phyloP scores from a whole-genome alignment of 2,329 filamentous ascomycete species.

The Neopestalotiopsis rosae region DNA sequence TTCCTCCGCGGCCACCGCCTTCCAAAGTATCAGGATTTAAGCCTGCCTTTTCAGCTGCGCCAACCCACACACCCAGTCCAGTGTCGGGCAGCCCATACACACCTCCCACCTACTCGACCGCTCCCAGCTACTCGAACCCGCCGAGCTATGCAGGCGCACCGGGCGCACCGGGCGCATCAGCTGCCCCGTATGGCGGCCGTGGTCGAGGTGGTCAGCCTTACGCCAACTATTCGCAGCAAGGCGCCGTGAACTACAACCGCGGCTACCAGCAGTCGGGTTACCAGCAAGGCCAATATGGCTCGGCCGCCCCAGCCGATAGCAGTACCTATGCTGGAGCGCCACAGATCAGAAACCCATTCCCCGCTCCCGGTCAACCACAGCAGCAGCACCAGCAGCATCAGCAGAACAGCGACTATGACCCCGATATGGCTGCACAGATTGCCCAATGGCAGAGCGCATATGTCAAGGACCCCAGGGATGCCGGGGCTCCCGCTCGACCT shows the following conservation, averaged over 20 bases:
- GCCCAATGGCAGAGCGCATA: slow-evolving; percentile 96
- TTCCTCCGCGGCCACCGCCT: slow-evolving; percentile 79
- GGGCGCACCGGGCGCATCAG: slow-evolving; percentile 43
- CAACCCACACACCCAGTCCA: slow-evolving; percentile 36
- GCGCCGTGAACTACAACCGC: slow-evolving; percentile 29
- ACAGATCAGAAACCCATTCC: slow-evolving; percentile 83
- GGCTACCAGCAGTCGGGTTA: slow-evolving; percentile 36
- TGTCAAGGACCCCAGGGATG: slow-evolving; percentile 62
- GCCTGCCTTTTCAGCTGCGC: slow-evolving; percentile 54
- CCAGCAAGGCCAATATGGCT: slow-evolving; percentile 32
- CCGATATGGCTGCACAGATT: slow-evolving; percentile 88
- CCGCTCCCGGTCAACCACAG: slow-evolving; percentile 58
- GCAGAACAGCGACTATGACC: slow-evolving; percentile 60
- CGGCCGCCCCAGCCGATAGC: slow-evolving; percentile 40
- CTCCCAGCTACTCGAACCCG: slow-evolving; percentile 39
- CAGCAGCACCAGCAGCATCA: no score
- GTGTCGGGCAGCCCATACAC: slow-evolving; percentile 37
- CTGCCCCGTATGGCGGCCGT: slow-evolving; percentile 48
- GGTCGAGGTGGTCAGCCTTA: slow-evolving; percentile 36
- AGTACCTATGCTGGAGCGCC: slow-evolving; percentile 59
- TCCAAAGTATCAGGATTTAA: slow-evolving; percentile 54
- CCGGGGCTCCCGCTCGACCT: slow-evolving; percentile 45
- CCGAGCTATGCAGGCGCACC: slow-evolving; percentile 43
- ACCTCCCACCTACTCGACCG: slow-evolving; percentile 38
- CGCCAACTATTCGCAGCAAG: slow-evolving; percentile 43